A percentile compares a stretch with the other conserved stretches of the same genome.
phyloP scores from a whole-genome alignment of 176 grass and related monocot genomes.

The Oryza rufipogon region DNA sequence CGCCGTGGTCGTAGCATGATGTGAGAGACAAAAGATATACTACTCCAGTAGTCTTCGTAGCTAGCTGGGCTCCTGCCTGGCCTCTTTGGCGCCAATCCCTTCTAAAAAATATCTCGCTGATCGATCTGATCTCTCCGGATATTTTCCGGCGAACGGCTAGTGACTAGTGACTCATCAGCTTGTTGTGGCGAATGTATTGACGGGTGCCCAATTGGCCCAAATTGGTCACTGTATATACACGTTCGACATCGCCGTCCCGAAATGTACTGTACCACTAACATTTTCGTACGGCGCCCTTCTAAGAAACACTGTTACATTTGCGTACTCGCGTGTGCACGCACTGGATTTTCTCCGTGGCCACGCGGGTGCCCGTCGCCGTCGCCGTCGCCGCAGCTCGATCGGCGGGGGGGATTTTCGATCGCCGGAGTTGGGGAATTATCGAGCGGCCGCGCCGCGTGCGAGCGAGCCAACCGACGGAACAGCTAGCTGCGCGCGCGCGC shows the following conservation, averaged over 20 bases:
- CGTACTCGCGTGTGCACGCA: background rate
- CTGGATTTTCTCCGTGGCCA: background rate
- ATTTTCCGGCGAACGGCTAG: slow-evolving; percentile 19
- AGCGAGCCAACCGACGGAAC: no score
- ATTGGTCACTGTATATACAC: background rate
- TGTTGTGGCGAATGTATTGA: background rate
- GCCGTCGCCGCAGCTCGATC: background rate
- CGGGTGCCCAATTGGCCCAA: background rate
- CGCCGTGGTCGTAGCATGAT: slow-evolving; percentile 42
- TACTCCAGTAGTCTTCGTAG: background rate
- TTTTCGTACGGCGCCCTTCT: background rate
- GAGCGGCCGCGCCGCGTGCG: no score
- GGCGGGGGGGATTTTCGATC: background rate
- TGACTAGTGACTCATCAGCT: background rate
- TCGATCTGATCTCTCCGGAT: background rate
- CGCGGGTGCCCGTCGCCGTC: background rate
- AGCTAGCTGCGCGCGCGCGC: background rate
- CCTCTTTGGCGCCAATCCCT: background rate
- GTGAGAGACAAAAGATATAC: background rate
- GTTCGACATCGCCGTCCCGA: background rate
- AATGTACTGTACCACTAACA: background rate
- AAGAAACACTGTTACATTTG: background rate
- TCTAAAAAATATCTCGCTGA: slow-evolving; percentile 35
- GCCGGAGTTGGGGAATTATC: background rate
- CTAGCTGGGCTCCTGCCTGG: background rate